phyloP scores from a whole-genome alignment of 176 grass and related monocot genomes.

The Avena atlantica region DNA sequence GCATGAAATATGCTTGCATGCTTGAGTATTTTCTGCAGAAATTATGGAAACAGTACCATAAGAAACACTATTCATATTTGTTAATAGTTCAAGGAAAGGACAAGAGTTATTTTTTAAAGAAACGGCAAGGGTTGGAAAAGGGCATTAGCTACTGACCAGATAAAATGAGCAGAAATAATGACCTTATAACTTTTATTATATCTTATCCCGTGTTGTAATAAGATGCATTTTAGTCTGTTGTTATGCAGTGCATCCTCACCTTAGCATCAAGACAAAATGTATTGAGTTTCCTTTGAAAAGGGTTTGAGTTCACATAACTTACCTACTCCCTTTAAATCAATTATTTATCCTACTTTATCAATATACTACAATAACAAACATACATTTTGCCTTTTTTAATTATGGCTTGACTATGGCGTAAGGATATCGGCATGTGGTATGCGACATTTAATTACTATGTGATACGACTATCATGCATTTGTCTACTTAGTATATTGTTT shows the following conservation, averaged over 20 bases:
- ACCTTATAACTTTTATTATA: background rate
- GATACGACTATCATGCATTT: background rate
- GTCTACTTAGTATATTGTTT: background rate
- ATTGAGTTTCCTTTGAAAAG: background rate
- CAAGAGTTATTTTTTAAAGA: background rate
- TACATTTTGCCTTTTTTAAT: background rate
- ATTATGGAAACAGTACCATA: background rate
- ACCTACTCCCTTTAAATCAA: background rate
- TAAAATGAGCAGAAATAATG: background rate
- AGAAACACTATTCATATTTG: background rate
- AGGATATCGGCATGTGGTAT: background rate
- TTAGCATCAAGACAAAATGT: background rate
- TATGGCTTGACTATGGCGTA: background rate
- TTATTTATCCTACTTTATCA: background rate
- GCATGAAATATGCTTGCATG: constrained; percentile 42
- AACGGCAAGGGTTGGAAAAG: background rate
- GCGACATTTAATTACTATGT: background rate
- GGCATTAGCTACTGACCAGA: background rate
- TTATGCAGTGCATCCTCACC: background rate
- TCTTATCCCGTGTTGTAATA: background rate
- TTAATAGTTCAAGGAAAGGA: background rate
- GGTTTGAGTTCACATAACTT: background rate
- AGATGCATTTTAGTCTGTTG: background rate
- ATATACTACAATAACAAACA: background rate
- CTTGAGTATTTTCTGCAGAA: constrained; percentile 10